Percentiles rank a stretch among this genome's conserved stretches.
These are phyloP conservation scores for Pseudomassariella vexata DNA, from an alignment of 2,329 filamentous ascomycete species.

Conservation along the genomic window DNA sequence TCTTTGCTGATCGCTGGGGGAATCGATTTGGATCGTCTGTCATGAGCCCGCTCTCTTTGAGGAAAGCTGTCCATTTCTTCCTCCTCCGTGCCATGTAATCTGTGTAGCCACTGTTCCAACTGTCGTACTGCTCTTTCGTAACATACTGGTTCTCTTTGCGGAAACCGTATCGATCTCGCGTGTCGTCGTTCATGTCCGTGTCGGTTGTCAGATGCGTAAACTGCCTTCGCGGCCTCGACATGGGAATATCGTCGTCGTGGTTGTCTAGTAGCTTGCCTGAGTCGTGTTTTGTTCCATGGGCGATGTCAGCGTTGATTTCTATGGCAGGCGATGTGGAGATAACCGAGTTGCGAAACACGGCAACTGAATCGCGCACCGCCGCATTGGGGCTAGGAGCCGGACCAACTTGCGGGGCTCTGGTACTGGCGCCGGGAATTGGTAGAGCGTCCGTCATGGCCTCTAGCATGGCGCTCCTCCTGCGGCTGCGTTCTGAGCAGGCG, in stretches of 20 bases:
- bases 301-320: constrained; percentile 19
- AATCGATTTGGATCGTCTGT: constrained; percentile 70
- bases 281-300: constrained; percentile 35
- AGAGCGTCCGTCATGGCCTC: constrained; percentile 33
- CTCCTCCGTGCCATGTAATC: constrained; percentile 68
- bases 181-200: constrained; percentile 36
- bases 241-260: constrained; percentile 48
- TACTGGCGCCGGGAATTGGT: constrained; percentile 19
- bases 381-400: constrained; percentile 11
- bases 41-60: constrained; percentile 70
- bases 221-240: constrained; percentile 2
- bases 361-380: constrained; percentile 29
- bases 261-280: constrained; percentile 47
- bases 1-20: constrained; percentile 72
- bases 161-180: constrained; percentile 84
- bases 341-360: constrained; percentile 29
- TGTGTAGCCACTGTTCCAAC: constrained; percentile 71
- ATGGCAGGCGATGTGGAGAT: constrained; percentile 27
- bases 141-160: constrained; percentile 81
- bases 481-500: constrained; percentile 30
- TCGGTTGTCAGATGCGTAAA: constrained; percentile 21
- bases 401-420: too few species aligned
- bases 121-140: constrained; percentile 69
- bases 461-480: constrained; percentile 29
- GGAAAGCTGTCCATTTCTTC: constrained; percentile 75